Evolutionary conservation across 257 asterid species (phyloP).

Genomic region (Plantago elongata): DNA sequence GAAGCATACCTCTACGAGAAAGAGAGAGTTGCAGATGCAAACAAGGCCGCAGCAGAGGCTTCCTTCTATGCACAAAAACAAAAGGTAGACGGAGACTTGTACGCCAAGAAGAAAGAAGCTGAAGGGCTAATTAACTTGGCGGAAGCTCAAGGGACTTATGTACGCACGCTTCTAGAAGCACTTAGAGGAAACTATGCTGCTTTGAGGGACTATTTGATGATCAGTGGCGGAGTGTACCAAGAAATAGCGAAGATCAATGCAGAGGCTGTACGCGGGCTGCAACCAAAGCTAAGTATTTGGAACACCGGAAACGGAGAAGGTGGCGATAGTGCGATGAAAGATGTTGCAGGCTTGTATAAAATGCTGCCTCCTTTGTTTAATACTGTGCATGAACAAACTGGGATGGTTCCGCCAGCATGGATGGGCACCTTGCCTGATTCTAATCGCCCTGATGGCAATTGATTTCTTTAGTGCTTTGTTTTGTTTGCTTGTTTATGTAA

Average conservation of each 20-base stretch:
- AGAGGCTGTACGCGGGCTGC: constrained; percentile 45
- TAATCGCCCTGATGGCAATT: constrained; percentile 2
- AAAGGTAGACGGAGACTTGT: constrained; percentile 41
- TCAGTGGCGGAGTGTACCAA: constrained; percentile 48
- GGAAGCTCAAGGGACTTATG: constrained; percentile 55
- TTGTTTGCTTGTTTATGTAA: too few relatives aligned
- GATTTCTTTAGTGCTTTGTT: too few relatives aligned
- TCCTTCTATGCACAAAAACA: constrained; percentile 36
- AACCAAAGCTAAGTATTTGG: constrained; percentile 71
- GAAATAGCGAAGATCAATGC: constrained; percentile 58
- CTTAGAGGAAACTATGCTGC: constrained; percentile 52
- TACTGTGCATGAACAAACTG: constrained; percentile 67
- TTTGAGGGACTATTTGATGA: constrained; percentile 56
- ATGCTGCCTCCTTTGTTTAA: constrained; percentile 59
- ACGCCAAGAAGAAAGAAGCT: constrained; percentile 56
- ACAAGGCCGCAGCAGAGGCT: constrained; percentile 51
- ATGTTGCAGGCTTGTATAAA: constrained; percentile 51
- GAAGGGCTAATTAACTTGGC: constrained; percentile 56
- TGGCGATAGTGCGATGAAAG: constrained; percentile 35
- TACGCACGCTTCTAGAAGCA: constrained; percentile 36
- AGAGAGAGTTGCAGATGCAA: constrained; percentile 49
- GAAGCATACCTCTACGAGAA: constrained; percentile 52
- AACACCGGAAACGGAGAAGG: constrained; percentile 24
- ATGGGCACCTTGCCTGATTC: constrained; percentile 32
- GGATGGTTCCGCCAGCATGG: constrained; percentile 68